phyloP scores from a whole-genome alignment of 257 asterid genomes.

The Echites panduratus region DNA sequence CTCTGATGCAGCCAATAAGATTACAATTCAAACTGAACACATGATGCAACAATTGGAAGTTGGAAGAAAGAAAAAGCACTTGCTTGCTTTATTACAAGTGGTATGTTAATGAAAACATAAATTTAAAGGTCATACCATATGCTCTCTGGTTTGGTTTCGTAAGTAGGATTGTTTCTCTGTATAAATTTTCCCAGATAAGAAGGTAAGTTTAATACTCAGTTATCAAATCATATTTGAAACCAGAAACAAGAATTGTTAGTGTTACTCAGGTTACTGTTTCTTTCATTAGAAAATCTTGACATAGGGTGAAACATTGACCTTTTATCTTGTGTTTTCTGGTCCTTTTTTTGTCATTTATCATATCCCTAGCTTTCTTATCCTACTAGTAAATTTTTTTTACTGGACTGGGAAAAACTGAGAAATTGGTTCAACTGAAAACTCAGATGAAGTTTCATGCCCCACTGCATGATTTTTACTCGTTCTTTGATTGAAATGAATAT shows the following conservation, averaged over 20 bases:
- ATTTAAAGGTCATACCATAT: background rate
- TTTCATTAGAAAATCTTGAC: background rate
- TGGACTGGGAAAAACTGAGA: background rate
- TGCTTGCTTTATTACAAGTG: slow-evolving; percentile 63
- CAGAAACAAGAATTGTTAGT: background rate
- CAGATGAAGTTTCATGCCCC: background rate
- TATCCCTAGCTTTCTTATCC: background rate
- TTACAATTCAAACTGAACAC: slow-evolving; percentile 17
- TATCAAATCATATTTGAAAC: background rate
- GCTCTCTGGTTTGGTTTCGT: background rate
- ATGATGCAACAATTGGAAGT: slow-evolving; percentile 25
- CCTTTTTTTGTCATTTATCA: background rate
- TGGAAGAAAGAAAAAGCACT: slow-evolving; percentile 53
- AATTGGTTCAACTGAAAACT: background rate
- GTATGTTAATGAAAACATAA: slow-evolving; percentile 25
- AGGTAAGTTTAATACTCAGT: background rate
- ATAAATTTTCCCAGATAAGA: background rate
- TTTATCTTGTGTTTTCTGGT: background rate
- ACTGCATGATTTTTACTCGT: background rate
- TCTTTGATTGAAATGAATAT: background rate
- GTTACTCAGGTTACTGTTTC: background rate
- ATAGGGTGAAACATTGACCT: background rate
- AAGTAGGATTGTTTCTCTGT: too few species aligned
- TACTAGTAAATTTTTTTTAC: too few species aligned
- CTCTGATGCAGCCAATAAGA: slow-evolving; percentile 12